Evolutionary conservation across 1,284 basidiomycete species (phyloP).

Genomic region (Phellopilus nigrolimitatus): DNA sequence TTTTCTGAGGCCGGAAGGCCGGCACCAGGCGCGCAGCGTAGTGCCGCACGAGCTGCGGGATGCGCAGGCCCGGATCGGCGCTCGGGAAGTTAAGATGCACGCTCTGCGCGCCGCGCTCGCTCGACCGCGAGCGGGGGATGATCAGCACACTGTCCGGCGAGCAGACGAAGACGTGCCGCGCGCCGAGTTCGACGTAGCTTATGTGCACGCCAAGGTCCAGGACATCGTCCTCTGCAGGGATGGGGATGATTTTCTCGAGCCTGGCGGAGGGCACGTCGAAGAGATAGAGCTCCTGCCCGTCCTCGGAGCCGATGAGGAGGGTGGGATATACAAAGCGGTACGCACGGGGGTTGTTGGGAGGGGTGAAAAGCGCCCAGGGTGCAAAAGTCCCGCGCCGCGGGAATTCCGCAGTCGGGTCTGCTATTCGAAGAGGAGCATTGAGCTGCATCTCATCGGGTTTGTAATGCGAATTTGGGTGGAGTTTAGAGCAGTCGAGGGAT

Average conservation of each 20-base stretch:
- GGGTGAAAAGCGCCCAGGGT: conserved; percentile 51
- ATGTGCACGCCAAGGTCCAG: conserved; percentile 32
- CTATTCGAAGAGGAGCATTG: conserved; percentile 17
- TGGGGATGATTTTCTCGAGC: conserved; percentile 40
- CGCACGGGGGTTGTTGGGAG: conserved; percentile 45
- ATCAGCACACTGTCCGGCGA: conserved; percentile 43
- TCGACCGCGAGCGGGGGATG: conserved; percentile 41
- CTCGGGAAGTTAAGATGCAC: conserved; percentile 12
- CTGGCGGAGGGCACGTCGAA: conserved; percentile 53
- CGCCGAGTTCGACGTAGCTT: conserved; percentile 63
- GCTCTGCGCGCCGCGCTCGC: neutral
- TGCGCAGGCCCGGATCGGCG: conserved; percentile 7
- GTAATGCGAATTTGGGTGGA: conserved; percentile 28
- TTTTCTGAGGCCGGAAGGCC: conserved; percentile 3
- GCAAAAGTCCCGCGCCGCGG: conserved; percentile 43
- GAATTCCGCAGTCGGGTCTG: conserved; percentile 9
- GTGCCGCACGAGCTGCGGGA: conserved; percentile 11
- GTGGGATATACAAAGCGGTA: conserved; percentile 67
- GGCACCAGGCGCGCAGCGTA: conserved; percentile 9
- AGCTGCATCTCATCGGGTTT: conserved; percentile 33
- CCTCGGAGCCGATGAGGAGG: conserved; percentile 42
- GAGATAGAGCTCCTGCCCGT: conserved; percentile 41
- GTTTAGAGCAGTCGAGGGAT: conserved; percentile 16
- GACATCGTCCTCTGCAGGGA: conserved; percentile 19
- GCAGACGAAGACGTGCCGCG: conserved; percentile 57